phyloP scores from a whole-genome alignment of 345 rosid genomes.

The Carallia brachiata region DNA sequence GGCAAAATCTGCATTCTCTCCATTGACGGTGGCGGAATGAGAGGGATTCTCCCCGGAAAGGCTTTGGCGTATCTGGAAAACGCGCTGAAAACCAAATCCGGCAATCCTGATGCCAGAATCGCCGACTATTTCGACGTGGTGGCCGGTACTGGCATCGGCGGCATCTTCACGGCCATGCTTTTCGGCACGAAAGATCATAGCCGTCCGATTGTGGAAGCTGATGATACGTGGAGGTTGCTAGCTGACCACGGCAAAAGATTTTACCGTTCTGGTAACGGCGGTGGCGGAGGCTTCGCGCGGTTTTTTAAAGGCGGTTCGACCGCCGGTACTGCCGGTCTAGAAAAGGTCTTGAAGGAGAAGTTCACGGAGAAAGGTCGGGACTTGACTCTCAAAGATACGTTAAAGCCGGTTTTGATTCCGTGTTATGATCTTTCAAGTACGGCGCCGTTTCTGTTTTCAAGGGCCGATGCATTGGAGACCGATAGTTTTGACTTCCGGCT shows the following conservation, averaged over 20 bases:
- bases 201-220: constrained; percentile 75
- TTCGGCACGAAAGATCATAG: constrained; percentile 68
- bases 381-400: constrained; percentile 79
- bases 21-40: constrained; percentile 88
- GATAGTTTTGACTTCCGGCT: constrained; percentile 80
- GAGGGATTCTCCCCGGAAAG: constrained; percentile 83
- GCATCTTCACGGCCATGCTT: constrained; percentile 87
- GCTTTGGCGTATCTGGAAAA: constrained; percentile 83
- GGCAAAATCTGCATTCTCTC: constrained; percentile 87
- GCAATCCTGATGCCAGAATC: constrained; percentile 82
- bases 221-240: constrained; percentile 87
- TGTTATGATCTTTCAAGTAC: constrained; percentile 85
- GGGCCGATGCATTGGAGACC: constrained; percentile 95
- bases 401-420: constrained; percentile 83
- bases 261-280: constrained; percentile 36
- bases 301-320: constrained; percentile 42
- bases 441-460: constrained; percentile 89
- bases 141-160: constrained; percentile 89
- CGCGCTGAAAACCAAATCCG: constrained; percentile 74
- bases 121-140: constrained; percentile 93
- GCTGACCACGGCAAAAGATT: constrained; percentile 64
- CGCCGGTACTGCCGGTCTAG: constrained; percentile 44
- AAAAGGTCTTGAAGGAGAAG: constrained; percentile 66
- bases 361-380: constrained; percentile 46
- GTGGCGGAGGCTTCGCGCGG: constrained; percentile 42